phyloP scores from a whole-genome alignment of 257 asterid species.

The Jacaranda copaia region DNA sequence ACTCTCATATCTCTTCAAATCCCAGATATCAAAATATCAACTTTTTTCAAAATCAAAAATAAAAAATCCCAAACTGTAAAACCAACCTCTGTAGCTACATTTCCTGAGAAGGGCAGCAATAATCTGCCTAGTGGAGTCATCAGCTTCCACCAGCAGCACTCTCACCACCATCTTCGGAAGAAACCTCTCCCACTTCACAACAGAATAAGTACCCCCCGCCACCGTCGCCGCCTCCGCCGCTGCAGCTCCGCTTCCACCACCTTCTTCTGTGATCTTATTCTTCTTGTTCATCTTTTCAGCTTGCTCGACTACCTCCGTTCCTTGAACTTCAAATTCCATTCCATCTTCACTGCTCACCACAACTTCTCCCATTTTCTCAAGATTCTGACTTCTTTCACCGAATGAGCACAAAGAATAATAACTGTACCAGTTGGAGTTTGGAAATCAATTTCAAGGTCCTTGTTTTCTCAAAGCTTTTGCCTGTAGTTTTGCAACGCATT shows the following conservation, averaged over 20 bases:
- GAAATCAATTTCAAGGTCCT: not conserved
- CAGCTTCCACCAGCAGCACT: constrained; percentile 90
- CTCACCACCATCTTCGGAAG: constrained; percentile 80
- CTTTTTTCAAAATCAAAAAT: not conserved
- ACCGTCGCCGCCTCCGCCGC: constrained; percentile 27
- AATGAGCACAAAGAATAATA: constrained; percentile 18
- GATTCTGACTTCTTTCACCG: not conserved
- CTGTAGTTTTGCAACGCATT: constrained; percentile 20
- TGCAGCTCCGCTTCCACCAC: constrained; percentile 32
- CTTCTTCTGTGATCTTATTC: constrained; percentile 25
- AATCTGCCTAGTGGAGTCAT: constrained; percentile 95
- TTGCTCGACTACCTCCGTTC: constrained; percentile 28
- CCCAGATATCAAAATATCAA: constrained; percentile 8
- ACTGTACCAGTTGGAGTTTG: constrained; percentile 30
- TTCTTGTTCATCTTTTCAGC: constrained; percentile 4
- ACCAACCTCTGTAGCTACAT: constrained; percentile 92
- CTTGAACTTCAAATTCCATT: constrained; percentile 44
- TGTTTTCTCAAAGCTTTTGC: constrained; percentile 26
- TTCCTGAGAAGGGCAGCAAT: constrained; percentile 93
- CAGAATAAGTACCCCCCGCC: constrained; percentile 31
- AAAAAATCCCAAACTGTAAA: constrained; percentile 6
- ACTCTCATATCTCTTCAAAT: constrained; percentile 5
- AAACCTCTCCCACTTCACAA: constrained; percentile 82
- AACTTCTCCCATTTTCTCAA: constrained; percentile 65
- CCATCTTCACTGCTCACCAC: constrained; percentile 60